These are phyloP conservation scores for Metarhizium rileyi DNA, from an alignment of 2,329 filamentous ascomycete genomes.

Conservation along the genomic window DNA sequence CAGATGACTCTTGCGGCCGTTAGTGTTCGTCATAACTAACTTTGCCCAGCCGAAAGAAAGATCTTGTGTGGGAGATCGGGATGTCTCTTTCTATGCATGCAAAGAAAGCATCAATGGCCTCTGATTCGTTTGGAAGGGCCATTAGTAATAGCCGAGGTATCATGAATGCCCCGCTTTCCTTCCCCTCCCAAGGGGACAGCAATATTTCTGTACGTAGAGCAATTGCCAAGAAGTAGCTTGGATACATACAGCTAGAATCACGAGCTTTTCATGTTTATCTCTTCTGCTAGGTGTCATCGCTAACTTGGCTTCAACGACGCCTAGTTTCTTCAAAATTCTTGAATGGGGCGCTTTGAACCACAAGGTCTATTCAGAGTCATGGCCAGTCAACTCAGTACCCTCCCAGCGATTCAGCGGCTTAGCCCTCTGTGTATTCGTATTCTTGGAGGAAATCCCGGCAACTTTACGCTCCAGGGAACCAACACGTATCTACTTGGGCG, in stretches of 20 bases:
- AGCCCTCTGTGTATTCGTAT: conserved; percentile 74
- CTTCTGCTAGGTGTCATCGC: neutral
- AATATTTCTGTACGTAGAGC: neutral
- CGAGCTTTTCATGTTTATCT: neutral
- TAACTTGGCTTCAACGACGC: neutral
- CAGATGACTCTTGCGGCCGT: too few relatives aligned
- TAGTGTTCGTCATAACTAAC: too few relatives aligned
- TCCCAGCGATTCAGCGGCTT: conserved; percentile 68
- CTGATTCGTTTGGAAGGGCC: too few relatives aligned
- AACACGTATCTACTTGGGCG: conserved; percentile 91
- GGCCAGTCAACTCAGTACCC: conserved; percentile 36
- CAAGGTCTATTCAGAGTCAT: neutral
- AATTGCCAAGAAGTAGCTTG: neutral
- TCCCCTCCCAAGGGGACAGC: too few relatives aligned
- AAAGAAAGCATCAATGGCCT: too few relatives aligned
- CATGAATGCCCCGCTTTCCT: too few relatives aligned
- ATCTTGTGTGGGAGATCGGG: too few relatives aligned
- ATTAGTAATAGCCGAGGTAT: too few relatives aligned
- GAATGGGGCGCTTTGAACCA: neutral
- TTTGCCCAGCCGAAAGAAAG: too few relatives aligned
- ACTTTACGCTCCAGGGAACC: conserved; percentile 67
- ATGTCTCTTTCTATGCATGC: too few relatives aligned
- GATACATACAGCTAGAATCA: neutral
- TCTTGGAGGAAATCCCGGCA: conserved; percentile 82
- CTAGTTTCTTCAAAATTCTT: neutral